Base-by-base conservation (phyloP, 2,329 filamentous ascomycete species). In the Drechslerella coelobrocha region DNA sequence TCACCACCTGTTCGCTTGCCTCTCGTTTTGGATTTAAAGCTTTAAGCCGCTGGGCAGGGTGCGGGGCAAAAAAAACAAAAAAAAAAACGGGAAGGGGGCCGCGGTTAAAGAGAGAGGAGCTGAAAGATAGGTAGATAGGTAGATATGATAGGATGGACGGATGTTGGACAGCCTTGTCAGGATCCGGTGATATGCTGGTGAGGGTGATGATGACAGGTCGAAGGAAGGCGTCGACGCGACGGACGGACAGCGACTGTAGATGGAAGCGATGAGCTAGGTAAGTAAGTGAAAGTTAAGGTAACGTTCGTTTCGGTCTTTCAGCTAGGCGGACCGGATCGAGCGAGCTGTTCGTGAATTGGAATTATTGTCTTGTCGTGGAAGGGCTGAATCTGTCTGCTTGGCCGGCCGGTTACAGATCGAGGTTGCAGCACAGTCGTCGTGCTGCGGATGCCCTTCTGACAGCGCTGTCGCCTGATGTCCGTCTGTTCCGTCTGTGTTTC, bases 1-100 rank as follows among this genome's bases (percentile, higher is more conserved):
- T n/a, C n/a, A n/a, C n/a, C n/a, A 3, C 41, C 19, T 19, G 41
- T 8, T 45, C 4, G n/a, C 37, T 14, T 45, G 14, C 41, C 41
- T 45, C 9, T 45, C n/a, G 14, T 5, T 45, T 19, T 45, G 14
- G 14, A 14, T 45, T 31, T 6, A 12, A 23, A 45, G 41, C 41
- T 45, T 45, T 45, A 10, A 45, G 41, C 41, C 41, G 41, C 37
- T 8, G 37, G n/a, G 34, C 34, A 14, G 19, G 41, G 41, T 45
- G 41, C 41, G 41, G 41, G 41, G 41, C 41, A 23, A 23, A 45
- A 45, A 4, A 10, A 45, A 19, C 5, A 23, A 21, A 3, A 45
- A 39, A n/a, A 14, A n/a, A 14, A 39, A n/a, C 4, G 12, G 9
- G 19, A 23, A 23, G 41, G 41, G 41, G 41, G n/a, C 41, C 19